These are phyloP conservation scores for Zostera marina DNA, from an alignment of 116 monocot species.

Conservation along the genomic window DNA sequence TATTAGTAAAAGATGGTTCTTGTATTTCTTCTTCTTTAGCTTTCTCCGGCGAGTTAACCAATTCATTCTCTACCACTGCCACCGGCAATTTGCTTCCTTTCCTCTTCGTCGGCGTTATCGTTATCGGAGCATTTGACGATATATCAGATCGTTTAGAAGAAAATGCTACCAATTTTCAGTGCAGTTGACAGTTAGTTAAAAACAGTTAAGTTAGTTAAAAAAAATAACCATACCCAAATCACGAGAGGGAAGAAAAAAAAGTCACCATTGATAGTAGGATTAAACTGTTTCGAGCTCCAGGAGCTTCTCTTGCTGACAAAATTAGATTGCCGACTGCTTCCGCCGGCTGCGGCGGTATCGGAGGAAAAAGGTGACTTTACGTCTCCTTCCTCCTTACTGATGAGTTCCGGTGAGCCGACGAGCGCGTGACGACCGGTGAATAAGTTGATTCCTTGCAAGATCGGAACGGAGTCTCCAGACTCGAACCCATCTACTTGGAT, in stretches of 20 bases:
- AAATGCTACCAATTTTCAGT: not conserved
- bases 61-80: not conserved
- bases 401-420: constrained; percentile 45
- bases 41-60: no score
- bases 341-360: not conserved
- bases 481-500: constrained; percentile 47
- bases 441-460: constrained; percentile 32
- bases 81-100: not conserved
- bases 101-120: not conserved
- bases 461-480: constrained; percentile 38
- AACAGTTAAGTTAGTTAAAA: not conserved
- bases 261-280: not conserved
- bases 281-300: constrained; percentile 28
- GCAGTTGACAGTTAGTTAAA: not conserved
- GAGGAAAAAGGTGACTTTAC: no score
- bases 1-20: not conserved
- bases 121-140: not conserved
- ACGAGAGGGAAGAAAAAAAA: not conserved
- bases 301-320: constrained; percentile 31
- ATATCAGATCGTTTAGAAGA: not conserved
- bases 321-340: not conserved
- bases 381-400: constrained; percentile 8
- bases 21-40: no score
- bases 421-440: constrained; percentile 47
- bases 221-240: not conserved